Percentiles rank a stretch among this genome's conserved stretches.
Conservation (phyloP, 768 basidiomycete species). For the Tulasnella sp. region DNA sequence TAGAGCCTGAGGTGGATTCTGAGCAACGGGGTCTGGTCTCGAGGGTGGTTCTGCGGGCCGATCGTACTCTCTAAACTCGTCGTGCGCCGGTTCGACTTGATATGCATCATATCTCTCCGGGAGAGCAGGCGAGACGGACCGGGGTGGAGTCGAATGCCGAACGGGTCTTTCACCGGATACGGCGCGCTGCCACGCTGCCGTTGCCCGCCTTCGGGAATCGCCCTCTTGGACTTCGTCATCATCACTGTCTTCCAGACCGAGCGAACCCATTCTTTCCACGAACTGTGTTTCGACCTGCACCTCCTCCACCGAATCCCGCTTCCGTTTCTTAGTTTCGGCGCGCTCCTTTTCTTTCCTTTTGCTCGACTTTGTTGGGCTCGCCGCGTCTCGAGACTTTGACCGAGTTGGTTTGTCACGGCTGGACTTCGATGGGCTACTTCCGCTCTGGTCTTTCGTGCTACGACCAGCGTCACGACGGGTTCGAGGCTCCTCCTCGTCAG, state of each 20-base stretch:
- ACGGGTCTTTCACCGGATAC: background rate
- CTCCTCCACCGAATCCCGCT: background rate
- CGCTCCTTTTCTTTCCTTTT: background rate
- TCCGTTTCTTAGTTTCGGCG: background rate
- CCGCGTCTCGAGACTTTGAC: background rate
- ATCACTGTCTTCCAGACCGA: background rate
- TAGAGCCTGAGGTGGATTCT: background rate
- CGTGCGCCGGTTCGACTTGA: background rate
- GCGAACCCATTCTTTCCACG: slow-evolving; percentile 1
- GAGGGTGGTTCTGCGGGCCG: background rate
- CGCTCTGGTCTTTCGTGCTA: background rate
- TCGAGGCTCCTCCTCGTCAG: background rate
- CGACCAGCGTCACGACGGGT: background rate
- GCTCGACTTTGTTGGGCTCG: background rate
- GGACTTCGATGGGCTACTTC: background rate
- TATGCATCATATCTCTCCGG: background rate
- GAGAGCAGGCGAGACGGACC: background rate
- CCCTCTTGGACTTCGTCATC: background rate
- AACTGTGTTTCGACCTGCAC: background rate
- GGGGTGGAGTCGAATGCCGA: background rate
- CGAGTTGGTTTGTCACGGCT: background rate
- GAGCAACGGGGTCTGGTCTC: background rate
- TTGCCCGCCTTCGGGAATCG: background rate
- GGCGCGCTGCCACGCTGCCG: background rate
- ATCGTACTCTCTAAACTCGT: background rate